Conservation (phyloP, 208 protist species). For the Acanthamoeba culbertsoni region DNA sequence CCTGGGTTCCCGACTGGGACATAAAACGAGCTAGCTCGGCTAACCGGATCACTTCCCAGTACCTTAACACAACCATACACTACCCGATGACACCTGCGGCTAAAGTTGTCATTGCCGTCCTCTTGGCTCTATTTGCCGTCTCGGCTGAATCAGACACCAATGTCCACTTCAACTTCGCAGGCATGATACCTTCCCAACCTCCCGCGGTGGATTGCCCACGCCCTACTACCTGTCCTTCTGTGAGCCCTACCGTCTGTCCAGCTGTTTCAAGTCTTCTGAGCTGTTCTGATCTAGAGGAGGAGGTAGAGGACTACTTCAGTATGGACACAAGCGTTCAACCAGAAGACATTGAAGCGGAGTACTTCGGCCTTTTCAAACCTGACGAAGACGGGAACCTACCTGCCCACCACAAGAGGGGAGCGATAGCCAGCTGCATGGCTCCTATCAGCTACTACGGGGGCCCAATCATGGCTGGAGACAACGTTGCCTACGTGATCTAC, state of each 20-base stretch:
- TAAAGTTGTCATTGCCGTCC: not conserved
- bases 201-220: not conserved
- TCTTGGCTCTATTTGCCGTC: not conserved
- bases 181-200: not conserved
- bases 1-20: too few species aligned
- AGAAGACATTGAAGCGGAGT: not conserved
- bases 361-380: not conserved
- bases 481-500: not conserved
- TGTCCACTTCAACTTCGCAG: constrained; percentile 14
- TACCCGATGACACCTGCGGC: too few species aligned
- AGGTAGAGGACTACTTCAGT: constrained; percentile 24
- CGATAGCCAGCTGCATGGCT: not conserved
- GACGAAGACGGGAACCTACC: not conserved
- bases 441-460: not conserved
- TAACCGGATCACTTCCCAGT: too few species aligned
- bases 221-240: too few species aligned
- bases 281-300: not conserved
- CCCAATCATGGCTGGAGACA: not conserved
- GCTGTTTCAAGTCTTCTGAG: not conserved
- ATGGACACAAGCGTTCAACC: not conserved
- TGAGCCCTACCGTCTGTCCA: not conserved
- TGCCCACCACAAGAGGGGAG: not conserved
- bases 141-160: not conserved
- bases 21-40: too few species aligned
- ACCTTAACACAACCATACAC: too few species aligned